These are phyloP conservation scores for Pachyrhizus erosus DNA, from an alignment of 306 rosid genomes.

Conservation along the genomic window DNA sequence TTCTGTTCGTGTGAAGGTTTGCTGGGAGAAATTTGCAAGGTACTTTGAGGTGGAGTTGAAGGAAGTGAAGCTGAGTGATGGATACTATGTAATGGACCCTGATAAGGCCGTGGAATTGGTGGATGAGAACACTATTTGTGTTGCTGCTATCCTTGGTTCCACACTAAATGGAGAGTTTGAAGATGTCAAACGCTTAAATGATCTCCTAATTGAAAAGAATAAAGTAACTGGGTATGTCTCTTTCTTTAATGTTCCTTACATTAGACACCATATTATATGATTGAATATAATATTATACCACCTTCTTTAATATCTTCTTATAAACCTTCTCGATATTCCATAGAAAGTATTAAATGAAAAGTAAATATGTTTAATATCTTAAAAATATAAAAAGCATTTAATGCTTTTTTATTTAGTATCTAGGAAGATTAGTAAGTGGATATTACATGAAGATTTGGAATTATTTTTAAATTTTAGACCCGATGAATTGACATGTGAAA, in stretches of 20 bases:
- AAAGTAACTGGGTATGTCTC: constrained; percentile 69
- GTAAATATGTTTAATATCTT: too few relatives aligned
- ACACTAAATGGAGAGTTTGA: constrained; percentile 96
- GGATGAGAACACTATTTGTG: constrained; percentile 94
- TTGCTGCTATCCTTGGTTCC: constrained; percentile 94
- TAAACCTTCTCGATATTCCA: too few relatives aligned
- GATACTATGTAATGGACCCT: constrained; percentile 85
- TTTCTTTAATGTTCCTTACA: neutral
- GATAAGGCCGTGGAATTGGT: constrained; percentile 84
- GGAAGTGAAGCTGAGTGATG: constrained; percentile 83
- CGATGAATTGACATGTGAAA: neutral
- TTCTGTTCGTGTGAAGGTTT: constrained; percentile 58
- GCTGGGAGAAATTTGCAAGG: constrained; percentile 99
- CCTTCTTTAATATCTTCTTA: neutral
- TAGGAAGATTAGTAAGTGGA: too few relatives aligned
- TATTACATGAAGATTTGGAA: neutral
- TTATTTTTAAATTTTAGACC: neutral
- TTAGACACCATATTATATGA: neutral
- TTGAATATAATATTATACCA: neutral
- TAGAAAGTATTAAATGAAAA: too few relatives aligned
- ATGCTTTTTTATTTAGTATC: too few relatives aligned
- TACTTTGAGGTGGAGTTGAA: constrained; percentile 95
- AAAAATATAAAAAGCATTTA: too few relatives aligned
- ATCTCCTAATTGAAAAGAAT: constrained; percentile 76
- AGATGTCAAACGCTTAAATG: constrained; percentile 85